phyloP scores from a whole-genome alignment of 2,329 filamentous ascomycete species.

The Aspergillus sp. region DNA sequence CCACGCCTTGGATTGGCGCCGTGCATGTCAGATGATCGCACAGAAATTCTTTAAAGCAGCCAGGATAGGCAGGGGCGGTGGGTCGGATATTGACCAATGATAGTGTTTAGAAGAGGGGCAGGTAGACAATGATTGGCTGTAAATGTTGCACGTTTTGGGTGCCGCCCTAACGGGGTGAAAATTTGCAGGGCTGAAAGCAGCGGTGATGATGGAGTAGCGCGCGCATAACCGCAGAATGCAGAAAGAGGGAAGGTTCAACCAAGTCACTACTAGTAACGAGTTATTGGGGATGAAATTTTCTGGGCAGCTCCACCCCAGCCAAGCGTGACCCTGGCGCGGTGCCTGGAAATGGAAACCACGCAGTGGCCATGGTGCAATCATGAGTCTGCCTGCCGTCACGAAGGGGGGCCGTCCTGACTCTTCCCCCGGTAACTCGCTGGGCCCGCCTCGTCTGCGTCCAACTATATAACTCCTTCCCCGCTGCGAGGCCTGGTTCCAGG shows the following conservation, averaged over 20 bases:
- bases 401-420: constrained; percentile 10
- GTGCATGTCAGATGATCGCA: constrained; percentile 36
- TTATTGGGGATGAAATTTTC: neutral
- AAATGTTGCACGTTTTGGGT: neutral
- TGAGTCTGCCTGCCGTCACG: constrained; percentile 17
- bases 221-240: neutral
- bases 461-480: constrained; percentile 26
- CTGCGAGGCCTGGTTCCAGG: constrained; percentile 19
- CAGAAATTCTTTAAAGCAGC: constrained; percentile 1
- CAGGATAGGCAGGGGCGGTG: neutral
- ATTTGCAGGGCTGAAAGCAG: constrained; percentile 3
- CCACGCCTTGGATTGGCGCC: constrained; percentile 20
- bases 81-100: constrained; percentile 8
- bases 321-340: constrained; percentile 22
- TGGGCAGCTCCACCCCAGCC: neutral
- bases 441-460: constrained; percentile 7
- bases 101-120: no score
- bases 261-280: neutral
- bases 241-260: neutral
- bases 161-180: neutral
- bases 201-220: constrained; percentile 4
- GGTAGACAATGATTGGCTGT: neutral
- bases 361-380: constrained; percentile 17
- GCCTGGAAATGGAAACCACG: constrained; percentile 17
- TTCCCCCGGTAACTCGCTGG: constrained; percentile 15